Base-by-base conservation (phyloP, 2,329 filamentous ascomycete species). In the Colletotrichum plurivorum region DNA sequence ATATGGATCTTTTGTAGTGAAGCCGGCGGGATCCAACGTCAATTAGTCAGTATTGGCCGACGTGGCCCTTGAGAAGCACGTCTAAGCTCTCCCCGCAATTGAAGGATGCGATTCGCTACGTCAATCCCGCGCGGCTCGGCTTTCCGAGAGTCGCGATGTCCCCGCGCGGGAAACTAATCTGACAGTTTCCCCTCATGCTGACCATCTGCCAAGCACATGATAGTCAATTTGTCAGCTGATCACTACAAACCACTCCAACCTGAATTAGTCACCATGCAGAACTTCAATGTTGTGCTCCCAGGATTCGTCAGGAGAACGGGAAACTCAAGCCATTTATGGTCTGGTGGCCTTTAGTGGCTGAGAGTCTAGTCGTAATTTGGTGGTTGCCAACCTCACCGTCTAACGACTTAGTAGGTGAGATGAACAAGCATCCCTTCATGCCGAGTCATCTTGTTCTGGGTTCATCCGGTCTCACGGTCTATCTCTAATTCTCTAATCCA, bases 71-170 rank as follows among this genome's bases (percentile, higher is more conserved):
- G 31, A 16, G 5, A 0, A 43, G 45, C 46, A 52, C 36, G 46
- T 51, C 57, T 43, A 51, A 41, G 3, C 12, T 39, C 8, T 4
- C 59, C 20, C 25, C 3, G 18, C 16, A 25, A 25, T 8, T 43
- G 9, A 31, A 62, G 58, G 51, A 51, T 61, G 54, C 41, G 39
- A 48, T 22, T 54, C 7, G 58, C 22, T 55, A 16, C 60, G 52
- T 55, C 60, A n/a, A n/a, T 63, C 55, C 55, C 48, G 63, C 63
- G 63, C 63, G 55, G 48, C 9, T 65, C 55, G 63, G 63, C 39
- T 39, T 15, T 45, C 25, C 36, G 63, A 60, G 18, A 16, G 25
- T 16, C 18, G 13, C 20, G 39, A 36, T 36, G 20, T 36, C 22
- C 22, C 22, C 63, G 55, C 46, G 63, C 54, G 63, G 45, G 9